Base-by-base conservation (phyloP, 208 protist species). In the Trypanosoma cruzi region DNA sequence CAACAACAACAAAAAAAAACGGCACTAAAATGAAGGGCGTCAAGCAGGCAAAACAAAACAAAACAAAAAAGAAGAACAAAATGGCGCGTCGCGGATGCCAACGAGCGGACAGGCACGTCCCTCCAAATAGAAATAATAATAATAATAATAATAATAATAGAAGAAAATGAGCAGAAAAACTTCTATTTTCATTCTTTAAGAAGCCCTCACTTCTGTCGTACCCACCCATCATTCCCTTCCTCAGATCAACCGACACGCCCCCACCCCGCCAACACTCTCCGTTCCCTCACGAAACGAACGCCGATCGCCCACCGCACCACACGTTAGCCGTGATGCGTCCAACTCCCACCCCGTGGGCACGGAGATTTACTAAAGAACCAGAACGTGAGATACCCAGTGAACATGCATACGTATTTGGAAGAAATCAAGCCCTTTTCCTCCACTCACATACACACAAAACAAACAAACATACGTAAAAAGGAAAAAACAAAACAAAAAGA, bases 1-100 rank as follows among this genome's bases (percentile, higher is more conserved):
- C 22, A 55, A 18, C 48, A 31, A 36, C n/a, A n/a, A n/a, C n/a
- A 50, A 60, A 24, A 75, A 22, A 60, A 24, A 58, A 13, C 28
- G 36, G 52, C 31, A 46, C 53, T 40, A 40, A 58, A 48, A 34
- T 50, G 29, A 32, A n/a, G n/a, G n/a, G n/a, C n/a, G n/a, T n/a
- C n/a, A n/a, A 50, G 58, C 20, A 75, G 24, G 55, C 26, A 58
- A n/a, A n/a, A 57, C 3, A 34, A 57, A 57, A 18, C 4, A 57
- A 32, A 10, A 57, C 2, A 57, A 4, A 31, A 31, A 24, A 28
- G 16, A 57, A 57, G 24, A 32, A 57, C 4, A 10, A 57, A 31
- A 57, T 7, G 16, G 16, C 3, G 7, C 49, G n/a, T 6, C 49
- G n/a, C n/a, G n/a, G 22, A 7, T n/a, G n/a, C n/a, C n/a, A n/a